Evolutionary conservation across 805 yeast species (phyloP).

Genomic region (Candida nemodendra): DNA sequence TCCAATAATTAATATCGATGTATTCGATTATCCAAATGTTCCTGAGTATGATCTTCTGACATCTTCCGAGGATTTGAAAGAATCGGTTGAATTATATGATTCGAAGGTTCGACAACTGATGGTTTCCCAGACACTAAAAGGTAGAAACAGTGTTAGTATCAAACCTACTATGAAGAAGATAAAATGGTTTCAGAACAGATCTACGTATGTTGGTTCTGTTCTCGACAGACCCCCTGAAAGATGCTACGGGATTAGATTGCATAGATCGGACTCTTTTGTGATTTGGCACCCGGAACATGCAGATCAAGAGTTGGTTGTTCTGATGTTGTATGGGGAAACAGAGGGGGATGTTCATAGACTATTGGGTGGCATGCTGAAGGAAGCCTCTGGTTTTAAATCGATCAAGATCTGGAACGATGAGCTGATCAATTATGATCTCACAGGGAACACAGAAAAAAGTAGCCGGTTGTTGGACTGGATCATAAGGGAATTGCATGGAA

Average conservation of each 20-base stretch:
- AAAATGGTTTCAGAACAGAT: slow-evolving; percentile 44
- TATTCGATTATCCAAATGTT: neutral
- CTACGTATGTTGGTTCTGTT: slow-evolving; percentile 19
- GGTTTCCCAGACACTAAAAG: neutral
- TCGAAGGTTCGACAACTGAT: slow-evolving; percentile 3
- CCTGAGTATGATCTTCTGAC: neutral
- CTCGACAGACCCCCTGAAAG: too few species aligned
- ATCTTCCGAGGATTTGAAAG: neutral
- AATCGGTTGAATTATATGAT: slow-evolving; percentile 11
- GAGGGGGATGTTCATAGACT: slow-evolving; percentile 12
- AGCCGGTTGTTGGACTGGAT: slow-evolving; percentile 11
- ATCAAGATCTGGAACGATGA: slow-evolving; percentile 29
- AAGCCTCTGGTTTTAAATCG: slow-evolving; percentile 13
- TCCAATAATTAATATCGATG: slow-evolving; percentile 19
- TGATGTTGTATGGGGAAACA: slow-evolving; percentile 20
- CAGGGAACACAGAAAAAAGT: slow-evolving; percentile 5
- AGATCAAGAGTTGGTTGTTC: slow-evolving; percentile 12
- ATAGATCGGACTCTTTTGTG: slow-evolving; percentile 31
- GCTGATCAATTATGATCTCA: slow-evolving; percentile 14
- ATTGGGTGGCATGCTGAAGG: slow-evolving; percentile 12
- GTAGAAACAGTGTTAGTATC: slow-evolving; percentile 28
- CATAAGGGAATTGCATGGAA: slow-evolving; percentile 14
- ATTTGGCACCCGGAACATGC: slow-evolving; percentile 43
- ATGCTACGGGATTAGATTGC: slow-evolving; percentile 14
- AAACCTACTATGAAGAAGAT: slow-evolving; percentile 35